Percentiles rank a stretch among this genome's conserved stretches.
phyloP scores from a whole-genome alignment of 257 asterid species.

The Solanum bulbocastanum region DNA sequence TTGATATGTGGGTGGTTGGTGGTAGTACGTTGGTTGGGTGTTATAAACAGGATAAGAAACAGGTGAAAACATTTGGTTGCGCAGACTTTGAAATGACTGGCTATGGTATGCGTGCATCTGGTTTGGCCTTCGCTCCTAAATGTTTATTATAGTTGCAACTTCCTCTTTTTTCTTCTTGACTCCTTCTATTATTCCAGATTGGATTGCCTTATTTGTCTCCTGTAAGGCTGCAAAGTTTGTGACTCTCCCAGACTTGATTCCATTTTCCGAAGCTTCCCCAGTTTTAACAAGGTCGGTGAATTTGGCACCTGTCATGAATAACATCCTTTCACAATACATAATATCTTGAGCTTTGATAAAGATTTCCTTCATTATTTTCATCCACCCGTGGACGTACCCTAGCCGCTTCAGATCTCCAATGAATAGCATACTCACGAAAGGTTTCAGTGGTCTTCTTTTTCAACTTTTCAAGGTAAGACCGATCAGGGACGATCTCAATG shows the following conservation, averaged over 20 bases:
- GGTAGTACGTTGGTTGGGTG: not conserved
- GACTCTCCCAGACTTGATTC: not conserved
- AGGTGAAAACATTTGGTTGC: no score
- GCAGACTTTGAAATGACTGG: no score
- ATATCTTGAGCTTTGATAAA: no score
- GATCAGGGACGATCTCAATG: not conserved
- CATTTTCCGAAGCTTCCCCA: not conserved
- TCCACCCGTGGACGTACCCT: no score
- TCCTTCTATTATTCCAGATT: not conserved
- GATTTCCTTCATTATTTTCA: no score
- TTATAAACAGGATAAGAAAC: not conserved
- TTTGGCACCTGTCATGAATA: not conserved
- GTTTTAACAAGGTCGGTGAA: not conserved
- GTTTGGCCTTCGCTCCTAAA: not conserved
- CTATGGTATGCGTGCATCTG: not conserved
- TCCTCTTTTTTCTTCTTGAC: not conserved
- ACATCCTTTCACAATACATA: not conserved
- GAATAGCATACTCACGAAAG: not conserved
- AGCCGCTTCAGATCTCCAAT: no score
- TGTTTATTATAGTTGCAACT: not conserved
- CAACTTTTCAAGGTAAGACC: not conserved
- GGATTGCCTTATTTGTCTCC: not conserved
- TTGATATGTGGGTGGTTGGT: not conserved
- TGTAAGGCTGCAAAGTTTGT: not conserved
- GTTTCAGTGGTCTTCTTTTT: no score